phyloP scores from a whole-genome alignment of 345 rosid species.

The Syzygium jambos region DNA sequence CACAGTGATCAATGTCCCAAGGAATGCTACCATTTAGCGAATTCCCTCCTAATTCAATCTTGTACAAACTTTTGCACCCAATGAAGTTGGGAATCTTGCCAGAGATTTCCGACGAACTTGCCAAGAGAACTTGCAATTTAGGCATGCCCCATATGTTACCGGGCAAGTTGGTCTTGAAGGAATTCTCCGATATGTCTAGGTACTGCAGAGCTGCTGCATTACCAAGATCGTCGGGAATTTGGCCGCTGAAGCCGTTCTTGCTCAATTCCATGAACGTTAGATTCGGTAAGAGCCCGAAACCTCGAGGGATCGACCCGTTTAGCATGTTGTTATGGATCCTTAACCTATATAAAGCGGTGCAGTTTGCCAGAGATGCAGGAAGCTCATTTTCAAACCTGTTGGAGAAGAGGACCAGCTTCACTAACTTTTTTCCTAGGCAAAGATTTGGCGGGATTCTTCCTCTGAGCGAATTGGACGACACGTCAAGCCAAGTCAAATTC shows the following conservation, averaged over 20 bases:
- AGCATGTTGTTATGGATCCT: constrained; percentile 59
- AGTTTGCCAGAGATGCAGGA: constrained; percentile 47
- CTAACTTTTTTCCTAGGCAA: constrained; percentile 61
- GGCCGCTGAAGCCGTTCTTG: constrained; percentile 52
- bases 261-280: constrained; percentile 66
- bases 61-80: constrained; percentile 61
- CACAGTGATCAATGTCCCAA: constrained; percentile 73
- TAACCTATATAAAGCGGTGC: constrained; percentile 54
- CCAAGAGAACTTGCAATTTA: constrained; percentile 64
- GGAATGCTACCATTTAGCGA: constrained; percentile 66
- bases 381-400: constrained; percentile 43
- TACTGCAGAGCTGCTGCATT: constrained; percentile 45
- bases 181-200: constrained; percentile 67
- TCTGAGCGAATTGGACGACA: constrained; percentile 59
- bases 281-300: constrained; percentile 52
- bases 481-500: constrained; percentile 50
- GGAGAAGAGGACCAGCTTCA: constrained; percentile 87
- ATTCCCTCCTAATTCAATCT: constrained; percentile 74
- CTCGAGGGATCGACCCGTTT: constrained; percentile 63
- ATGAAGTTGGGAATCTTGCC: constrained; percentile 62
- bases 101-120: constrained; percentile 40
- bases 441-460: constrained; percentile 79
- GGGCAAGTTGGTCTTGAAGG: constrained; percentile 40
- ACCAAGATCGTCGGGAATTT: constrained; percentile 63
- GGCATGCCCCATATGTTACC: constrained; percentile 55